Evolutionary conservation across 1,284 basidiomycete species (phyloP), one percentile per base, ranked within the genome.

Genomic region (Chiua sp.): DNA sequence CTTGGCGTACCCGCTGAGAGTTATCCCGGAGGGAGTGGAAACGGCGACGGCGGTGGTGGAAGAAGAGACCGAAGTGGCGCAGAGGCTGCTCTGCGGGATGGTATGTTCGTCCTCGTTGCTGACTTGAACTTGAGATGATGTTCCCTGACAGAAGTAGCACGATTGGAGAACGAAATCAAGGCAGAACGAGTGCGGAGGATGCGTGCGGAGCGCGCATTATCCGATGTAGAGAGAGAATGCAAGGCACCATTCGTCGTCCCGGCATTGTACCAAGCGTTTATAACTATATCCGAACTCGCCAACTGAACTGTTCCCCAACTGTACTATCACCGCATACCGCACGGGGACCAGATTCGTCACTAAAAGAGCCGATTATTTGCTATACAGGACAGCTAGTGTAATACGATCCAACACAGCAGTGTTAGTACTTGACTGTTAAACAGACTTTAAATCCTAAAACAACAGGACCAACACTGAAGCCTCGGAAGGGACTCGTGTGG

Each of bases 231-330:
- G 49, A 62, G 61, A 51, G 72, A 73, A 46, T 74, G 72, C 37
- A 56, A 53, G 26, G 23, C 60, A 49, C 72, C 74, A 23, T 76
- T 76, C 48, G 67, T 76, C 23, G 73, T 73, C 0, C 72, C 73
- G 23, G 74, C 68, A 4, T 57, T 73, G 51, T 69, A 71, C 48
- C 68, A 70, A 22, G 74, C 72, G 16, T 76, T 73, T 22, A 35
- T 70, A 55, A 58, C 28, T 20, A 72, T 75, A 44, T 71, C 71
- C 23, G 74, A 75, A 18, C 60, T 72, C 33, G 60, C 71, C 5
- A 51, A 37, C 49, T 70, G 59, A 64, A 7, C 7, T 11, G 23
- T 51, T 4, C 30, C 10, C 10, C 52, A 33, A 46, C 22, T 55
- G 8, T 44, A 32, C 30, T 30, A 13, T 33, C 26, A 39, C 20